These are phyloP conservation scores for Dinochytrium kinnereticum DNA, from an alignment of 371 early-diverging fungal genomes.

Conservation along the genomic window DNA sequence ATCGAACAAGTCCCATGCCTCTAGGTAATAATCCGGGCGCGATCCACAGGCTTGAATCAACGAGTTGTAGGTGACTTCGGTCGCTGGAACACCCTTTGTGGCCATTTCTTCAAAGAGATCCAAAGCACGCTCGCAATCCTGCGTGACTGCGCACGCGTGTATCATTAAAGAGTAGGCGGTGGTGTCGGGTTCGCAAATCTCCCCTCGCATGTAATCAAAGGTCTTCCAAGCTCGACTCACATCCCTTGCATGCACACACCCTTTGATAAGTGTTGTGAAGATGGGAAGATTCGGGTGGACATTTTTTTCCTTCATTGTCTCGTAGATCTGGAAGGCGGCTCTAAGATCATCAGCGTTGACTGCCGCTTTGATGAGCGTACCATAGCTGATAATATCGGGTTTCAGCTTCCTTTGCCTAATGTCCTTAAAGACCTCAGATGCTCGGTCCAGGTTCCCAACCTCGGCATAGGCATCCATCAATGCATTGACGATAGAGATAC, in stretches of 20 bases:
- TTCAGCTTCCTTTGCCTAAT: constrained; percentile 43
- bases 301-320: constrained; percentile 67
- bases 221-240: constrained; percentile 83
- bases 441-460: constrained; percentile 64
- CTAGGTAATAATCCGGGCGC: constrained; percentile 79
- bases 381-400: constrained; percentile 71
- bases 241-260: constrained; percentile 75
- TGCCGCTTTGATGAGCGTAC: constrained; percentile 75
- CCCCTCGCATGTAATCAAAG: constrained; percentile 87
- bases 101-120: constrained; percentile 86
- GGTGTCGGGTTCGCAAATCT: constrained; percentile 79
- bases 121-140: constrained; percentile 81
- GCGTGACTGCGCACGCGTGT: constrained; percentile 81
- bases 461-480: constrained; percentile 83
- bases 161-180: constrained; percentile 87
- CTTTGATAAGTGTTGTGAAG: constrained; percentile 80
- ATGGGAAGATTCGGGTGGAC: constrained; percentile 62
- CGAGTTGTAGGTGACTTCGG: constrained; percentile 83
- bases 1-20: constrained; percentile 77
- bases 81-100: constrained; percentile 66
- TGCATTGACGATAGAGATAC: background rate
- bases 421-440: constrained; percentile 60
- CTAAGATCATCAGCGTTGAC: constrained; percentile 61
- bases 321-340: constrained; percentile 76
- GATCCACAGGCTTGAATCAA: constrained; percentile 85